Evolutionary conservation across 1,284 basidiomycete genomes (phyloP).

Genomic region (Pseudozyma sp.): DNA sequence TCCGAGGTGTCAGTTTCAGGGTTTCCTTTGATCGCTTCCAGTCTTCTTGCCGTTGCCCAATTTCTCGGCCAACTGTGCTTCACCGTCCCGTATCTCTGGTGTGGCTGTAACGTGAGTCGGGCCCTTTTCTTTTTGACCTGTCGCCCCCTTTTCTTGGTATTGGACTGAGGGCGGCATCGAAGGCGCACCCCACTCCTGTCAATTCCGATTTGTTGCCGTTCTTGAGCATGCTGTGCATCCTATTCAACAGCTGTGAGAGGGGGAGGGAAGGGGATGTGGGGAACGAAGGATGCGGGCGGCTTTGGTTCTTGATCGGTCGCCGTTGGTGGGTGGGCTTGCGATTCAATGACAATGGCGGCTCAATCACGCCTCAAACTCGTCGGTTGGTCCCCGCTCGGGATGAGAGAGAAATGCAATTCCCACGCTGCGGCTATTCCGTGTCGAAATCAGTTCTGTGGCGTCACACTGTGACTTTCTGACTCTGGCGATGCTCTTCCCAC

Average conservation of each 20-base stretch:
- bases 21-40: background rate
- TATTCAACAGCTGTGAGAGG: too few species aligned
- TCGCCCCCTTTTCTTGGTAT: background rate
- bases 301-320: background rate
- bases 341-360: background rate
- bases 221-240: too few species aligned
- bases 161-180: too few species aligned
- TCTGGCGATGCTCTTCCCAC: too few species aligned
- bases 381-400: too few species aligned
- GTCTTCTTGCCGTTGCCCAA: background rate
- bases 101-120: background rate
- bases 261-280: too few species aligned
- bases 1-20: constrained; percentile 25
- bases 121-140: background rate
- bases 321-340: background rate
- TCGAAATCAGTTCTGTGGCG: background rate
- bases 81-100: background rate
- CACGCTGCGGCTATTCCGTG: background rate
- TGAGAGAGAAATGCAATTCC: background rate
- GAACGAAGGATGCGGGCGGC: too few species aligned
- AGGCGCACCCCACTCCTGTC: too few species aligned
- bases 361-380: background rate
- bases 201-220: too few species aligned
- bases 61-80: background rate
- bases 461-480: too few species aligned